A percentile compares a stretch with the other conserved stretches of the same genome.
phyloP scores from a whole-genome alignment of 2,329 filamentous ascomycete species.

The Aspergillus sp. region DNA sequence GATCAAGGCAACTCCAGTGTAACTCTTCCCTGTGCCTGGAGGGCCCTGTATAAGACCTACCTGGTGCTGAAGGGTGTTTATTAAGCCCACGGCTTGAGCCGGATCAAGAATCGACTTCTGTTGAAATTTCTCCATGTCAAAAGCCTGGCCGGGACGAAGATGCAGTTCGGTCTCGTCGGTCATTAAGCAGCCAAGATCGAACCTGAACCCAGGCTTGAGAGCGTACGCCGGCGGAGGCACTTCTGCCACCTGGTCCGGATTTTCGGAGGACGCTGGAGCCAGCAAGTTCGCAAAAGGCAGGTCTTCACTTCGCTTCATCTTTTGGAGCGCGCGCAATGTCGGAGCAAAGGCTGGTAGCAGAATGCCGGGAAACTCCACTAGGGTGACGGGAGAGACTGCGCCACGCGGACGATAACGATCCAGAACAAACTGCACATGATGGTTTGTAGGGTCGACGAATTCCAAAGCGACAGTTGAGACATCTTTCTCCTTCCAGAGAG shows the following conservation, averaged over 20 bases:
- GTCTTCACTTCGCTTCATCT: constrained; percentile 47
- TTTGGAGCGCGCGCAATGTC: constrained; percentile 59
- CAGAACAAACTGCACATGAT: constrained; percentile 21
- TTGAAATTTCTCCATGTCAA: constrained; percentile 22
- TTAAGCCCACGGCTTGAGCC: constrained; percentile 25
- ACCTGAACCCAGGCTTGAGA: constrained; percentile 51
- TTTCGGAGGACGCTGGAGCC: constrained; percentile 23
- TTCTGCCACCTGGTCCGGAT: constrained; percentile 17
- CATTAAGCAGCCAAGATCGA: constrained; percentile 35
- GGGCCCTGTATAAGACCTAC: constrained; percentile 32
- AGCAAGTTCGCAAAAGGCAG: constrained; percentile 55
- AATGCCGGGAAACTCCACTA: constrained; percentile 65
- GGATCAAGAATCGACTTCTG: constrained; percentile 23
- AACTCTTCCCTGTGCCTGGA: constrained; percentile 34
- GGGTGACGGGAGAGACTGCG: constrained; percentile 22
- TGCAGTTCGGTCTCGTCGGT: constrained; percentile 26
- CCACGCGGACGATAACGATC: constrained; percentile 13
- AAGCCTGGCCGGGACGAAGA: constrained; percentile 12
- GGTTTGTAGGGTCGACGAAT: constrained; percentile 32
- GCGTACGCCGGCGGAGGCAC: constrained; percentile 57
- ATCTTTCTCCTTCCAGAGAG: constrained; percentile 29
- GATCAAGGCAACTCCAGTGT: constrained; percentile 30
- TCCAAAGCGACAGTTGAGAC: constrained; percentile 32
- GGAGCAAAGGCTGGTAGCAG: constrained; percentile 61
- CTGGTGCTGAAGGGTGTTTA: constrained; percentile 18